Evolutionary conservation across 257 asterid species (phyloP).

Genomic region (Plantago elongata): DNA sequence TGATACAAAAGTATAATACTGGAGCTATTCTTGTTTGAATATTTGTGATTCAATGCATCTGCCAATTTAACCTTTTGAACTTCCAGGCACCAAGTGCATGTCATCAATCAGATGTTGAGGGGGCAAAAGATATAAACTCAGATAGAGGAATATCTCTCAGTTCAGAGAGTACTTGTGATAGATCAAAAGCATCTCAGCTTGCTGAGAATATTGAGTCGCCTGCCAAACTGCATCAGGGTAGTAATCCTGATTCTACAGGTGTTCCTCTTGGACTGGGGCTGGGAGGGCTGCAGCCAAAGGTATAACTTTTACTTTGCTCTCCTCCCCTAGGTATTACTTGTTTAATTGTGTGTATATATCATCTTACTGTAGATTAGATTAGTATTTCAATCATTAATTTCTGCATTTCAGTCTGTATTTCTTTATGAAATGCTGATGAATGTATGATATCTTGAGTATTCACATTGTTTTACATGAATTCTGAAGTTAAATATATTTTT

Average conservation of each 20-base stretch:
- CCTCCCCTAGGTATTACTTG: constrained; percentile 4
- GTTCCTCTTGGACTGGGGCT: constrained; percentile 83
- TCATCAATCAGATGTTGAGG: constrained; percentile 1
- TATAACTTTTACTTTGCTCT: constrained; percentile 9
- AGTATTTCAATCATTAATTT: too few species aligned
- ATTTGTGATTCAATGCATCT: too few species aligned
- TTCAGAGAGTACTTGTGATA: constrained; percentile 15
- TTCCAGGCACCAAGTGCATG: too few species aligned
- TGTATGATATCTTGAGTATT: too few species aligned
- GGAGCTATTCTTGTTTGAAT: too few species aligned
- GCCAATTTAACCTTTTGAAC: too few species aligned
- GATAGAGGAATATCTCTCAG: constrained; percentile 28
- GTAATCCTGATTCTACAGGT: constrained; percentile 29
- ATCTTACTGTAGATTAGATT: background rate
- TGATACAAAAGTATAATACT: too few species aligned
- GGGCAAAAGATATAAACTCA: constrained; percentile 14
- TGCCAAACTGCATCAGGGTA: constrained; percentile 29
- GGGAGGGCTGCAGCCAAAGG: constrained; percentile 80
- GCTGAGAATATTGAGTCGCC: constrained; percentile 23
- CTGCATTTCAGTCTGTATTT: too few species aligned
- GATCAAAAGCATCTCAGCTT: constrained; percentile 21
- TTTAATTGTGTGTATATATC: background rate
- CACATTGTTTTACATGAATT: too few species aligned
- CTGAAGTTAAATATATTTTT: too few species aligned
- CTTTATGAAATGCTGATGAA: too few species aligned